Evolutionary conservation across 495 filamentous ascomycete species (phyloP), one percentile per base, ranked within the genome.

Genomic region (Peziza echinospora): DNA sequence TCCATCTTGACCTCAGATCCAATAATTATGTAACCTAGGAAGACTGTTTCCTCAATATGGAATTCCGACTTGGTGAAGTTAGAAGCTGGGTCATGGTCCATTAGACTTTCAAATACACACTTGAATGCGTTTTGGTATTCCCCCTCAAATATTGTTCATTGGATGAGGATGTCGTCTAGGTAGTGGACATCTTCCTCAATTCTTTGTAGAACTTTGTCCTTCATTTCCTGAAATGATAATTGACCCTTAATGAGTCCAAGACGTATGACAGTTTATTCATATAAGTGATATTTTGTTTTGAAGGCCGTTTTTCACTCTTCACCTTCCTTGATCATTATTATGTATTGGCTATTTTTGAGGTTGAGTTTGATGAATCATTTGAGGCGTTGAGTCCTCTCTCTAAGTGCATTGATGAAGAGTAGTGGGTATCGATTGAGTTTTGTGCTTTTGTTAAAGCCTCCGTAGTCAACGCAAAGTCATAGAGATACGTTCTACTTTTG

Each of bases 271-370:
- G 48, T 28, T 41, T 53, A 64, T 46, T 67, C 51, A 44, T 50
- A 62, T 8, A 39, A 24, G 16, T 50, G 46, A 47, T 60, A 54
- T 42, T 37, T 40, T 39, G 37, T 56, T 7, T 48, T 21, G 49
- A 68, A 68, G 1, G 50, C 60, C 0, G 54, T 69, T 30, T 60
- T 55, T 50, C 50, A 63, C 30, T 67, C 54, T 11, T 61, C 42
- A 0, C 51, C 53, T 34, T 52, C 28, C 8, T 45, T 21, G 0
- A 69, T 62, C 0, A 59, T 28, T 0, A 72, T 55, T 1, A 52
- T 37, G 41, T 72, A 52, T 42, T 65, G 71, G 0, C 57, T 63
- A 24, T 60, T 40, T 2, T 54, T 50, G 8, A 71, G 58, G 51
- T 68, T 54, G 1, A 68, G 21, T 46, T 64, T 65, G 0, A 52